Evolutionary conservation across 177 flowering plant genomes (phyloP).

Genomic region (Telopea speciosissima): DNA sequence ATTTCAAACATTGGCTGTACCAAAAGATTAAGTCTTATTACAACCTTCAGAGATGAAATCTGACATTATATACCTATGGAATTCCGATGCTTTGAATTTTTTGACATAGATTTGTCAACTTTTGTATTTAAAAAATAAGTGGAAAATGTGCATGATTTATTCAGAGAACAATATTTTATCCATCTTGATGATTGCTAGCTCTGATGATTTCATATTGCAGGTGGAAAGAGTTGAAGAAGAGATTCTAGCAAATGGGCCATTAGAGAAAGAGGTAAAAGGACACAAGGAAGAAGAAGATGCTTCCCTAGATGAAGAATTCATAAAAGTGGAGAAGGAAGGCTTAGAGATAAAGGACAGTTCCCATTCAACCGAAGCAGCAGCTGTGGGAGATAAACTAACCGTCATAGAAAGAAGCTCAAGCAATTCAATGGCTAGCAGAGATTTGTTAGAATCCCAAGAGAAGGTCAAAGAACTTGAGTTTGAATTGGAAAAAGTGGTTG

Average conservation of each 20-base stretch:
- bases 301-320: conserved; percentile 70
- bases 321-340: conserved; percentile 81
- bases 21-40: no score
- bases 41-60: no score
- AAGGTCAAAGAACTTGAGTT: conserved; percentile 61
- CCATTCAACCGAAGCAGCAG: conserved; percentile 14
- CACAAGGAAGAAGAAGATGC: conserved; percentile 57
- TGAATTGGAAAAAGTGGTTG: conserved; percentile 55
- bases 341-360: conserved; percentile 39
- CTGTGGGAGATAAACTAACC: conserved; percentile 20
- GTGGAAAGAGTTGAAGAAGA: background rate
- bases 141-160: no score
- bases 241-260: conserved; percentile 21
- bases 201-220: background rate
- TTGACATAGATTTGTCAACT: no score
- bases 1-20: no score
- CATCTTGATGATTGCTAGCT: background rate
- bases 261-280: conserved; percentile 22
- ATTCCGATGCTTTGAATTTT: no score
- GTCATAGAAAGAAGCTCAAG: conserved; percentile 29
- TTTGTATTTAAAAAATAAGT: no score
- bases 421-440: conserved; percentile 30
- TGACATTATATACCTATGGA: no score
- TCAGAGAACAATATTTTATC: no score
- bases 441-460: conserved; percentile 54